Evolutionary conservation across 768 basidiomycete species (phyloP), one percentile per base, ranked within the genome.

Genomic region (Boletus sp.): DNA sequence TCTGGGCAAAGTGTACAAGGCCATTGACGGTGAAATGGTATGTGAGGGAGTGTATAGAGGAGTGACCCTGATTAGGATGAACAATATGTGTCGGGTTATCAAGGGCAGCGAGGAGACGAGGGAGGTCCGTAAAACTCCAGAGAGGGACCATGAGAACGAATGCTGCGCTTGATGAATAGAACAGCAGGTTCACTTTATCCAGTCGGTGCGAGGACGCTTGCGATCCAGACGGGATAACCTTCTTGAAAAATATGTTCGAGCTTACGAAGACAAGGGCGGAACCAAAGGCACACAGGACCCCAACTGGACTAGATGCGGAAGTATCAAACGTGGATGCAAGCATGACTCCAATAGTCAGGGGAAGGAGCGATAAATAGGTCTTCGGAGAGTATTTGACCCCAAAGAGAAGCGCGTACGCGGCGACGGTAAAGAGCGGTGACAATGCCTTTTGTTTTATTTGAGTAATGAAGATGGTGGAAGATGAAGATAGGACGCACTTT

Each of bases 241-340:
- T 98, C 76, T 99, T 99, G 83, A 96, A 98, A 73, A 95, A 97
- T 65, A 99, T 98, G 74, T 99, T 99, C 61, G 94, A 95, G 64
- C 89, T 90, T 60, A 99, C 97, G 71, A 99, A 98, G 62, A 99
- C 87, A 56, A 99, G 75, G 32, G 97, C 97, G 11, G 94, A 97
- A 15, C 96, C 96, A 67, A 99, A 94, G 4, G 97, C 96, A 72
- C 92, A 97, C 29, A 97, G 76, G n/a, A 99, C 75, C 12, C 97
- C 97, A 29, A 89, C 75, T 18, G 83, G 72, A 69, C 94, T 95
- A 47, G 94, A 95, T 4, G 86, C 86, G 1, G 92, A 91, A 56
- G 96, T 76, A 73, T 97, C 95, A 69, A 92, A 95, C 10, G 94
- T 93, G 73, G 90, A 96, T 39, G 94, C 95, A 61, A 99, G 80